Base-by-base conservation (phyloP, 306 rosid species). In the Casuarina glauca region DNA sequence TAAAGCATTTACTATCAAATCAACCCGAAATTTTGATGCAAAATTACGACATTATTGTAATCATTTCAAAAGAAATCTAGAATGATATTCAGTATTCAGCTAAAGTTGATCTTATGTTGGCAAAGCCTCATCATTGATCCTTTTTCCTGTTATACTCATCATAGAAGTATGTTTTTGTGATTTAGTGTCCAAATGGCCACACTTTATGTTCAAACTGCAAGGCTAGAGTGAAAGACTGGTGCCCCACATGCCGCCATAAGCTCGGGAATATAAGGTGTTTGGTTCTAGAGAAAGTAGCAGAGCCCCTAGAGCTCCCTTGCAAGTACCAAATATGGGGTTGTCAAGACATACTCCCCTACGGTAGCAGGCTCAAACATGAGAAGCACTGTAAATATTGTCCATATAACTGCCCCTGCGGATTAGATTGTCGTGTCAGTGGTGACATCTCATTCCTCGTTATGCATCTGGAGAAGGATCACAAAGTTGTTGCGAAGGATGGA, bases 241-340 rank as follows among this genome's bases (percentile, higher is more conserved):
- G 91, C 80, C 91, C 91, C 39, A 85, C 89, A 2, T 87, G 91
- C 36, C 89, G 91, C 45, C 78, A 85, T 36, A 89, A 87, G 66
- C 87, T 87, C 4, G 91, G 91, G 58, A 87, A 87, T 76, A 87
- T 87, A 80, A 80, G 91, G 79, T 87, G 91, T 41, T 74, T 87
- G 75, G 91, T 86, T 4, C 80, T 87, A 69, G 91, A 87, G 84
- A 87, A 83, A 79, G 81, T 87, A 53, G 89, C 89, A 16, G 91
- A 82, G 81, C 82, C 89, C 1, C 78, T 87, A 58, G 91, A 87
- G 70, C 85, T 87, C 49, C 91, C 91, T 39, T 87, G 91, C 73
- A 76, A 75, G 71, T 80, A 85, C 71, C 84, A 85, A 53, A 32
- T 61, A 70, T 72, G 75, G 13, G 91, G 91, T 55, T 87, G 91